These are phyloP conservation scores for Albatrellus ellisii DNA, from an alignment of 768 basidiomycete species.

Conservation along the genomic window DNA sequence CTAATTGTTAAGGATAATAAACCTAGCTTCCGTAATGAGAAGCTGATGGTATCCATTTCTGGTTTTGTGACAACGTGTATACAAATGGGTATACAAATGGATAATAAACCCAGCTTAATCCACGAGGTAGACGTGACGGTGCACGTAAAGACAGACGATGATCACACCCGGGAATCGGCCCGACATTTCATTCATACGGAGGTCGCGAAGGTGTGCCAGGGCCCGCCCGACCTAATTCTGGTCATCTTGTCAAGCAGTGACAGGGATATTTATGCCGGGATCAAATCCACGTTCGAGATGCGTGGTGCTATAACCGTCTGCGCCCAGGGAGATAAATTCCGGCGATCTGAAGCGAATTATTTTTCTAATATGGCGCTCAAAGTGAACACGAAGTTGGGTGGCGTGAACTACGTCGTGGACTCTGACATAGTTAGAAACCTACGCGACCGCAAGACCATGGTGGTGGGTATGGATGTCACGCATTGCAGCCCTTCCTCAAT, in stretches of 20 bases:
- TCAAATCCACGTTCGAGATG: constrained; percentile 40
- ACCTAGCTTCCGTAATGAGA: constrained; percentile 34
- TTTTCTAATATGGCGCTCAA: constrained; percentile 44
- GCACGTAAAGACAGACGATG: constrained; percentile 33
- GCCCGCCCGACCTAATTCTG: constrained; percentile 30
- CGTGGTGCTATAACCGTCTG: constrained; percentile 51
- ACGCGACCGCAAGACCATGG: constrained; percentile 29
- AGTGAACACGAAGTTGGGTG: constrained; percentile 42
- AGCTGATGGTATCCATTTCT: constrained; percentile 29
- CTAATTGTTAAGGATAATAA: constrained; percentile 52
- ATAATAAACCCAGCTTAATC: constrained; percentile 23
- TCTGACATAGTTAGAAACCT: constrained; percentile 25
- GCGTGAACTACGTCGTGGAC: constrained; percentile 36
- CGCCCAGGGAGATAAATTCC: constrained; percentile 57
- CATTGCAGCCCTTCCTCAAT: constrained; percentile 72
- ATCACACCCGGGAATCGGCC: constrained; percentile 40
- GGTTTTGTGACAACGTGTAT: constrained; percentile 54
- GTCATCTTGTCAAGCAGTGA: constrained; percentile 35
- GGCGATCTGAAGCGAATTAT: constrained; percentile 39
- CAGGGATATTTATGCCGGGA: constrained; percentile 34
- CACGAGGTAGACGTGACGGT: constrained; percentile 35
- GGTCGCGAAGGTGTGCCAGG: constrained; percentile 25
- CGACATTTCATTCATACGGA: constrained; percentile 29
- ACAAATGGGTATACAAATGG: constrained; percentile 46
- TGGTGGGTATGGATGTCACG: constrained; percentile 55